These are phyloP conservation scores for Exophiala viscosa DNA, from an alignment of 2,329 filamentous ascomycete genomes.

Conservation along the genomic window DNA sequence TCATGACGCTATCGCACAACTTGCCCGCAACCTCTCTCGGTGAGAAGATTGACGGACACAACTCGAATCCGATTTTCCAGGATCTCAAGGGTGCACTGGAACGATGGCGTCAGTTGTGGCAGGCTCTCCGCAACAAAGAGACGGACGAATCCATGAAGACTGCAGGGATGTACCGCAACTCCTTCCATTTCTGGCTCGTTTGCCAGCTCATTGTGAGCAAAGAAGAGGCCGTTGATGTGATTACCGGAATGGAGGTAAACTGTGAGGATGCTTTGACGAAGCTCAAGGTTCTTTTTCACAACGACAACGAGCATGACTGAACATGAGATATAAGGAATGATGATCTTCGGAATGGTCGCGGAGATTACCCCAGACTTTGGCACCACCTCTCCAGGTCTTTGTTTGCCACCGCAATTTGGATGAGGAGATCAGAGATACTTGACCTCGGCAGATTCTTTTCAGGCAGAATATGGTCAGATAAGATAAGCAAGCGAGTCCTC, in stretches of 20 bases:
- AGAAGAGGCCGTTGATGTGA: constrained; percentile 41
- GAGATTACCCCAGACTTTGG: no score
- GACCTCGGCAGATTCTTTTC: not conserved
- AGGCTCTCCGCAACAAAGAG: constrained; percentile 32
- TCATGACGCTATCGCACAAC: constrained; percentile 36
- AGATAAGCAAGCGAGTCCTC: no score
- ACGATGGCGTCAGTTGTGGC: constrained; percentile 40
- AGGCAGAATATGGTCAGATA: not conserved
- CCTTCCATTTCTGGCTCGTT: constrained; percentile 43
- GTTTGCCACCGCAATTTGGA: not conserved
- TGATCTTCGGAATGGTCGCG: no score
- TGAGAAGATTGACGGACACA: constrained; percentile 3
- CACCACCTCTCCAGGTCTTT: not conserved
- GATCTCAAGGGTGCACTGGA: constrained; percentile 36
- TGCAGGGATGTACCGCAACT: constrained; percentile 43
- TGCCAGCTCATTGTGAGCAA: constrained; percentile 41
- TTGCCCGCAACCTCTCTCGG: constrained; percentile 27
- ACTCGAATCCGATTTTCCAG: constrained; percentile 7
- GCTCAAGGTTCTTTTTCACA: constrained; percentile 38
- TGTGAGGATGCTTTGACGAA: constrained; percentile 43
- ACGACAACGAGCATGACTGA: constrained; percentile 33
- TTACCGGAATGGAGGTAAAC: constrained; percentile 44
- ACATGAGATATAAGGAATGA: not conserved
- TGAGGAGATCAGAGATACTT: not conserved
- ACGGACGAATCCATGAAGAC: constrained; percentile 37